A percentile compares a stretch with the other conserved stretches of the same genome.
Conservation (phyloP, 345 rosid species). For the Citrus cavaleriei region DNA sequence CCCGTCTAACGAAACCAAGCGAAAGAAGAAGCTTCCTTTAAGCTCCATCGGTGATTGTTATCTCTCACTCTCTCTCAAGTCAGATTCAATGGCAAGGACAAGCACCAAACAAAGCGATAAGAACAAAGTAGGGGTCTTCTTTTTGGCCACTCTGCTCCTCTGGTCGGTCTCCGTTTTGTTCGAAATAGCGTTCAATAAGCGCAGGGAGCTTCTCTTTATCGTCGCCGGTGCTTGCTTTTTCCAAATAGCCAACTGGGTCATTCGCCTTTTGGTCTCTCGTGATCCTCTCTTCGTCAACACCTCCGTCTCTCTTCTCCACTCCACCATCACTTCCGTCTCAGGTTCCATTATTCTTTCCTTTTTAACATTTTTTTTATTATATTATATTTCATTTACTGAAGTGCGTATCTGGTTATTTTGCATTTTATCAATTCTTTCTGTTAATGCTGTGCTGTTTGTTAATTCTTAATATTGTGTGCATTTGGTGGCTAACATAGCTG, state of each 20-base stretch:
- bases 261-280: slow-evolving; percentile 58
- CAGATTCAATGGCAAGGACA: slow-evolving; percentile 26
- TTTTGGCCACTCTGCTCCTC: slow-evolving; percentile 78
- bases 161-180: slow-evolving; percentile 79
- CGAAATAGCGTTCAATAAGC: slow-evolving; percentile 61
- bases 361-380: background rate
- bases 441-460: background rate
- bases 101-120: slow-evolving; percentile 19
- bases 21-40: too few relatives aligned
- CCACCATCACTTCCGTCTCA: slow-evolving; percentile 69
- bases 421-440: background rate
- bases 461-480: background rate
- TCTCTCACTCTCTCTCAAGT: too few relatives aligned
- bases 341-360: slow-evolving; percentile 30
- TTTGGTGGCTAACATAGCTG: background rate
- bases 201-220: slow-evolving; percentile 50
- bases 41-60: too few relatives aligned
- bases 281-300: slow-evolving; percentile 88
- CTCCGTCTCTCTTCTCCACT: slow-evolving; percentile 86
- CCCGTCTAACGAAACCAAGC: too few relatives aligned
- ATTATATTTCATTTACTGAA: background rate
- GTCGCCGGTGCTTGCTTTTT: slow-evolving; percentile 54
- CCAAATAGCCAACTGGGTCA: slow-evolving; percentile 64
- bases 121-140: slow-evolving; percentile 51
- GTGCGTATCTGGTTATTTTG: background rate